These are phyloP conservation scores for Castanopsis chinensis DNA, from an alignment of 306 rosid species.

Conservation along the genomic window DNA sequence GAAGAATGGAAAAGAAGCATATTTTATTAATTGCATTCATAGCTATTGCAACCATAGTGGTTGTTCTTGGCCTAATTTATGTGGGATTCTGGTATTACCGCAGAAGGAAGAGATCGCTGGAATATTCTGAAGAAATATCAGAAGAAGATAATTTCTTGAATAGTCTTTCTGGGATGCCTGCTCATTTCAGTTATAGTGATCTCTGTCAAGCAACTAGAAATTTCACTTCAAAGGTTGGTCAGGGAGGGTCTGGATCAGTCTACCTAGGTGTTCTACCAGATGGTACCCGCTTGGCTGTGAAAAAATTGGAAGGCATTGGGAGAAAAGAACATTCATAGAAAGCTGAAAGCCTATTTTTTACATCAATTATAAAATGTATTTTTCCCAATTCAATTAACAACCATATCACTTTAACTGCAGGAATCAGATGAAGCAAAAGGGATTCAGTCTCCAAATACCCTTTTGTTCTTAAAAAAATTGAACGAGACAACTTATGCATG, in stretches of 20 bases:
- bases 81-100: slow-evolving; percentile 28
- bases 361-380: too few relatives aligned
- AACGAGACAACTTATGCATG: too few relatives aligned
- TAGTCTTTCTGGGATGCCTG: slow-evolving; percentile 43
- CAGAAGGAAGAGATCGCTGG: slow-evolving; percentile 25
- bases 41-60: slow-evolving; percentile 21
- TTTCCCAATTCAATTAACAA: too few relatives aligned
- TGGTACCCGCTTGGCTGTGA: slow-evolving; percentile 42
- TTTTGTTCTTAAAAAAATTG: too few relatives aligned
- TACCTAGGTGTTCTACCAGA: slow-evolving; percentile 48
- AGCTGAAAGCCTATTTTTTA: too few relatives aligned
- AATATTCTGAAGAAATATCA: slow-evolving; percentile 27
- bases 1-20: slow-evolving; percentile 24
- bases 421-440: too few relatives aligned
- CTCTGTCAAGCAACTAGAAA: slow-evolving; percentile 43
- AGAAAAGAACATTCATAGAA: too few relatives aligned
- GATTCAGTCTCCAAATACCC: too few relatives aligned
- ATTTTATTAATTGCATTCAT: slow-evolving; percentile 25
- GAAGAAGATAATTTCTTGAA: slow-evolving; percentile 51
- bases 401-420: too few relatives aligned
- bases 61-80: slow-evolving; percentile 21
- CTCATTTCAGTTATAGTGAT: slow-evolving; percentile 41
- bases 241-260: slow-evolving; percentile 64
- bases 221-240: slow-evolving; percentile 52
- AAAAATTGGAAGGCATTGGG: slow-evolving; percentile 34